phyloP scores from a whole-genome alignment of 305 asterid genomes.

The Euphrasia arctica region DNA sequence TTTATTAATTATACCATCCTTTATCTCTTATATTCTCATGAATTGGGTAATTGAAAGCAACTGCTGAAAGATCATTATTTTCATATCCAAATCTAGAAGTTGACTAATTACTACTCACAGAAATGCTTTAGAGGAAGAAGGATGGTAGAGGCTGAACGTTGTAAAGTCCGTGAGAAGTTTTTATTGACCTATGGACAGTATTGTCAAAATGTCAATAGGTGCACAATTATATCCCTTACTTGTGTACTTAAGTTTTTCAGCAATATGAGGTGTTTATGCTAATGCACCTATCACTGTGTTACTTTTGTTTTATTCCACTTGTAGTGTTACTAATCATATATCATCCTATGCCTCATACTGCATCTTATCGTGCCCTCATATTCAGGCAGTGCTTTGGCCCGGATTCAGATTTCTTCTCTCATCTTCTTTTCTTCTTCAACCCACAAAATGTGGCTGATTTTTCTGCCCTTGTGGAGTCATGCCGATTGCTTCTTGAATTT shows the following conservation, averaged over 20 bases:
- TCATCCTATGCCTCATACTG: conserved; percentile 28
- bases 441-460: conserved; percentile 67
- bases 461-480: conserved; percentile 76
- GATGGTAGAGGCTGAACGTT: conserved; percentile 68
- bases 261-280: conserved; percentile 12
- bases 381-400: conserved; percentile 88
- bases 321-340: conserved; percentile 19
- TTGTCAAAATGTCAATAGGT: conserved; percentile 78
- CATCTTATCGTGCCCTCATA: conserved; percentile 26
- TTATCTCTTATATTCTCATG: conserved; percentile 5
- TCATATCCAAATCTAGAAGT: conserved; percentile 27
- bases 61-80: conserved; percentile 8
- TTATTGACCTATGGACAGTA: conserved; percentile 59
- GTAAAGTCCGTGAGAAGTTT: conserved; percentile 70
- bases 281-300: conserved; percentile 15
- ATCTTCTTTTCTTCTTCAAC: conserved; percentile 83
- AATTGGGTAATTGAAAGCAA: conserved; percentile 14
- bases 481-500: conserved; percentile 65
- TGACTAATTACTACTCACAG: conserved; percentile 53
- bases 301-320: conserved; percentile 1
- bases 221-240: conserved; percentile 26
- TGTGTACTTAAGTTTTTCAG: conserved; percentile 14
- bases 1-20: conserved; percentile 13
- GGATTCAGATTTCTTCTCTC: conserved; percentile 70
- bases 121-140: conserved; percentile 94